These are phyloP conservation scores for Colletotrichum salicis DNA, from an alignment of 2,329 filamentous ascomycete species.

Conservation along the genomic window DNA sequence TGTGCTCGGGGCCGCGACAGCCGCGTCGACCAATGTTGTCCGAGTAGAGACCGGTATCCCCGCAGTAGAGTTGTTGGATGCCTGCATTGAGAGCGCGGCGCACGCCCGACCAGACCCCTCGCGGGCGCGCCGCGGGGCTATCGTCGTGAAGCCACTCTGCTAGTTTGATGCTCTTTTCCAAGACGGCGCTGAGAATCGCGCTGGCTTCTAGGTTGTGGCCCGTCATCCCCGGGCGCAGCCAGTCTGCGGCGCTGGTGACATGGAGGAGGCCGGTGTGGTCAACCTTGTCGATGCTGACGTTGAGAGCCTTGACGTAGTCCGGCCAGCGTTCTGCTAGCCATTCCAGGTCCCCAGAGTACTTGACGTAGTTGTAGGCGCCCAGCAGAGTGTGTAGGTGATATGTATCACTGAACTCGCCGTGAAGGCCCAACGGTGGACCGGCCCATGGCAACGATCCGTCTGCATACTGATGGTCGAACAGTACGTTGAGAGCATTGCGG, in stretches of 20 bases:
- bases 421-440: conserved; percentile 54
- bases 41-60: conserved; percentile 51
- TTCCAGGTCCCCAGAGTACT: conserved; percentile 56
- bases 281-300: conserved; percentile 47
- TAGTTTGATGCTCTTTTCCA: conserved; percentile 59
- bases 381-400: conserved; percentile 68
- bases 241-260: conserved; percentile 60
- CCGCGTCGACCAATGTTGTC: conserved; percentile 53
- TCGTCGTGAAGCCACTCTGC: conserved; percentile 54
- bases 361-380: conserved; percentile 60
- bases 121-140: conserved; percentile 17
- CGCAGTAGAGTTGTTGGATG: conserved; percentile 40
- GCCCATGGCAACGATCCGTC: conserved; percentile 59
- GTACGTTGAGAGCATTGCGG: conserved; percentile 55
- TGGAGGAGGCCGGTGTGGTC: conserved; percentile 55
- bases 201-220: conserved; percentile 64
- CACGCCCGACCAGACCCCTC: conserved; percentile 35
- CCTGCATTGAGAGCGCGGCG: conserved; percentile 36
- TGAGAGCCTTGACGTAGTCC: conserved; percentile 51
- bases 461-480: conserved; percentile 56
- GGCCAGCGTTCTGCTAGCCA: conserved; percentile 57
- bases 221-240: conserved; percentile 61
- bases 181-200: conserved; percentile 62
- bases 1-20: conserved; percentile 47
- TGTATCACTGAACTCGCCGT: conserved; percentile 56